A percentile compares a stretch with the other conserved stretches of the same genome.
Conservation (phyloP, 176 grass and related monocot genomes). For the Oryza glaberrima region DNA sequence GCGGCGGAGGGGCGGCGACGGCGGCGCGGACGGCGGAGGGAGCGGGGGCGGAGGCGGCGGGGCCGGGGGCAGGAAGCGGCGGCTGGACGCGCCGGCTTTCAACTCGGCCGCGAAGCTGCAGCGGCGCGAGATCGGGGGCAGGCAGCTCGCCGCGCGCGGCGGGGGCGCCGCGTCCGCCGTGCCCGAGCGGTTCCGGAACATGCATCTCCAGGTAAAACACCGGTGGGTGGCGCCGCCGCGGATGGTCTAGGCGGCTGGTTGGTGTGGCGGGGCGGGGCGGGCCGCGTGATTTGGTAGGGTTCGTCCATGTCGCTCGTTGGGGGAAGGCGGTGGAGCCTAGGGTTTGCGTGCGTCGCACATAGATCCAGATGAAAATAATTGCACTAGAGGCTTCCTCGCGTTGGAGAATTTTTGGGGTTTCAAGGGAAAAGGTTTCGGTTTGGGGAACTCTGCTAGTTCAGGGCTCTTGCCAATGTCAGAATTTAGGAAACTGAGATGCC, state of each 20-base stretch:
- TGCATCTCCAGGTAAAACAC: constrained; percentile 72
- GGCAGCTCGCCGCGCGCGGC: constrained; percentile 57
- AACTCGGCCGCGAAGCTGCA: constrained; percentile 92
- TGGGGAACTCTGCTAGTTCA: not conserved
- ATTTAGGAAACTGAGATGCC: not conserved
- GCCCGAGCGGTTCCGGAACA: constrained; percentile 87
- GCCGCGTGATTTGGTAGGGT: not conserved
- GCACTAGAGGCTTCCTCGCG: not conserved
- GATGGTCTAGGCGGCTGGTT: too few relatives aligned
- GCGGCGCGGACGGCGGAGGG: constrained; percentile 21
- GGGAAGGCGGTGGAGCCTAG: not conserved
- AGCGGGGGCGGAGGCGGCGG: not conserved
- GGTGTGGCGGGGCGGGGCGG: not conserved
- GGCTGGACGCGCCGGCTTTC: constrained; percentile 43
- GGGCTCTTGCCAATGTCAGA: not conserved
- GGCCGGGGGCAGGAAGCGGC: constrained; percentile 20
- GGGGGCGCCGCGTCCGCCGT: constrained; percentile 61
- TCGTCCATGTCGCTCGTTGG: not conserved
- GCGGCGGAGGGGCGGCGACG: constrained; percentile 44
- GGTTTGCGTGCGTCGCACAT: not conserved
- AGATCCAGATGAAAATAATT: not conserved
- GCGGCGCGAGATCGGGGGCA: constrained; percentile 83
- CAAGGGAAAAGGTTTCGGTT: not conserved
- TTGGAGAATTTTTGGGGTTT: not conserved
- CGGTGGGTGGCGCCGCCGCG: too few relatives aligned